Evolutionary conservation across 2,329 filamentous ascomycete species (phyloP), one percentile per base, ranked within the genome.

Genomic region (Colletotrichum euphorbiae): DNA sequence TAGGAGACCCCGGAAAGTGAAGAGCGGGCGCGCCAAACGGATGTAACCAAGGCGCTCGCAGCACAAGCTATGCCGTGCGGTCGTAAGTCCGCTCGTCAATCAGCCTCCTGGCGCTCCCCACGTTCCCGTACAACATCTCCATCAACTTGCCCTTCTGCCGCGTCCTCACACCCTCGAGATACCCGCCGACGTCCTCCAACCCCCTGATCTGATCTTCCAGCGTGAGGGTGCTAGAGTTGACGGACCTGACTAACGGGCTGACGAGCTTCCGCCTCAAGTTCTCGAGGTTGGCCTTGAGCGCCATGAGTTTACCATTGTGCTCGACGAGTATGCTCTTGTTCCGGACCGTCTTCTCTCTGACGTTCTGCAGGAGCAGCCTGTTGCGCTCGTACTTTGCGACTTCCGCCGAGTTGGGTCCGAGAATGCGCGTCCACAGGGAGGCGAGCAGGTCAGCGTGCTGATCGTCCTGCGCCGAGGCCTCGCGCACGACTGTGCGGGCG

Each of bases 301-400:
- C 91, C 61, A 96, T 84, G 43, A 98, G 87, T 70, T 92, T 91
- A 69, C 91, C 89, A 74, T 97, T 96, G 79, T 98, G 94, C 74
- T 94, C 91, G 71, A 96, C 89, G 8, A 98, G 86, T 40, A 97
- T 86, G 71, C 90, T 89, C 80, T 98, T 98, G 81, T 98, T 97
- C 69, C 89, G 88, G 24, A 97, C 89, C 1, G 94, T 97, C 74
- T 91, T 92, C 67, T 91, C 88, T 70, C 94, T 90, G 64, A 98
- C 91, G 71, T 91, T 91, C 56, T 86, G 87, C 24, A 98, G 87
- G 1, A 98, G 84, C 56, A 89, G 85, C 70, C 91, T 91, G 83
- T 98, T 98, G 80, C 92, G 93, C 78, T 97, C 93, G 79, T 94
- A 98, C 78, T 98, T 98, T 76, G 89, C 88, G n/a, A 97, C 85